A percentile compares a stretch with the other conserved stretches of the same genome.
Conservation (phyloP, 208 protist species). For the Trypanosoma melophagium region DNA sequence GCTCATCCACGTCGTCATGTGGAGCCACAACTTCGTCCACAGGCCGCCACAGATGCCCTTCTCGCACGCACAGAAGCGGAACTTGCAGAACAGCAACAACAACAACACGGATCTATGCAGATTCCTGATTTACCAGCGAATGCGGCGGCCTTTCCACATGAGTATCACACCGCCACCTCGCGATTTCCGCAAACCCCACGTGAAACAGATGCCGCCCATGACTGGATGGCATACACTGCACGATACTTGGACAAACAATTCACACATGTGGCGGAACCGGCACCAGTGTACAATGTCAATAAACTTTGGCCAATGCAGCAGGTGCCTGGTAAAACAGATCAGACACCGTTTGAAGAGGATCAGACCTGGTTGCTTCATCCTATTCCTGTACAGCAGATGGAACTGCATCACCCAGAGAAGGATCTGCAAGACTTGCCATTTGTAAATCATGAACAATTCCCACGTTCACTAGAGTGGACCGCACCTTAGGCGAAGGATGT, state of each 20-base stretch:
- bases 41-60: constrained; percentile 64
- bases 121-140: constrained; percentile 68
- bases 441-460: constrained; percentile 90
- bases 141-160: constrained; percentile 75
- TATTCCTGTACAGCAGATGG: constrained; percentile 85
- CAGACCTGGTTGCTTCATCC: constrained; percentile 88
- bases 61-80: constrained; percentile 62
- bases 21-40: constrained; percentile 70
- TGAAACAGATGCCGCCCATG: constrained; percentile 35
- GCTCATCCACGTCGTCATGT: constrained; percentile 49
- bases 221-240: constrained; percentile 87
- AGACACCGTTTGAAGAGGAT: constrained; percentile 89
- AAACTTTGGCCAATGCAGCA: constrained; percentile 88
- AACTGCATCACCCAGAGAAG: constrained; percentile 84
- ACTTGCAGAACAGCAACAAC: no score
- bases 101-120: constrained; percentile 24
- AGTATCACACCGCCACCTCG: constrained; percentile 81
- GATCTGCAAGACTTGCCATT: constrained; percentile 85
- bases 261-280: constrained; percentile 47
- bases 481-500: constrained; percentile 55
- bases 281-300: constrained; percentile 81
- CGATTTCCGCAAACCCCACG: constrained; percentile 74
- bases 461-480: constrained; percentile 81
- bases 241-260: constrained; percentile 85
- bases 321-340: constrained; percentile 80